A percentile compares a stretch with the other conserved stretches of the same genome.
These are phyloP conservation scores for Teratosphaeria epicoccoides DNA, from an alignment of 2,329 filamentous ascomycete species.

Conservation along the genomic window DNA sequence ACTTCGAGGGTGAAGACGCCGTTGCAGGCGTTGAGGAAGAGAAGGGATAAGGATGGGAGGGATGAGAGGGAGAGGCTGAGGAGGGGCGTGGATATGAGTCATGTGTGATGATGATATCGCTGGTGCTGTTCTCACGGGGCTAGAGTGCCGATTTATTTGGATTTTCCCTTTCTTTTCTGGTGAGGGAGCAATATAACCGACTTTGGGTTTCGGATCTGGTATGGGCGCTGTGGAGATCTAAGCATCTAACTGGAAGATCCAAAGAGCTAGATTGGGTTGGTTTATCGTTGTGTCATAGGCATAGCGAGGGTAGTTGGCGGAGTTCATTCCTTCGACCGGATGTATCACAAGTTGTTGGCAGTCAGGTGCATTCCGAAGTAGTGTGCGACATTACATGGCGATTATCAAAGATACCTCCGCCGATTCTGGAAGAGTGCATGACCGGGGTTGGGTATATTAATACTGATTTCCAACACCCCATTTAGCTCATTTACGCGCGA, in stretches of 20 bases:
- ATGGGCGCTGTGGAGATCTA: not conserved
- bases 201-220: not conserved
- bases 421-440: too few relatives aligned
- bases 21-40: constrained; percentile 27
- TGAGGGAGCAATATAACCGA: not conserved
- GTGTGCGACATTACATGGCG: too few relatives aligned
- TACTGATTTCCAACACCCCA: too few relatives aligned
- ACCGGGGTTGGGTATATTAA: too few relatives aligned
- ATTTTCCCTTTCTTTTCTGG: not conserved
- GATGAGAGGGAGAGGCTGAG: not conserved
- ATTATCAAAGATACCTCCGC: too few relatives aligned
- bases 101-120: constrained; percentile 6
- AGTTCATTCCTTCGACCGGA: not conserved
- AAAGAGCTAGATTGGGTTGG: not conserved
- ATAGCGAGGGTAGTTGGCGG: not conserved
- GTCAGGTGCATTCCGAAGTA: not conserved
- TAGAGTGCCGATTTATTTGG: not conserved
- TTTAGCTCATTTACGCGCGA: not conserved
- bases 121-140: not conserved
- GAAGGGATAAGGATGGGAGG: constrained; percentile 19
- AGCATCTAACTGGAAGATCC: not conserved
- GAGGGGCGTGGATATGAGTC: constrained; percentile 4
- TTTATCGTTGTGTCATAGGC: not conserved
- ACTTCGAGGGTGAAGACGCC: constrained; percentile 30
- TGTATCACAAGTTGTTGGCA: not conserved